Evolutionary conservation across 257 asterid genomes (phyloP).

Genomic region (Salvia rosmarinus): DNA sequence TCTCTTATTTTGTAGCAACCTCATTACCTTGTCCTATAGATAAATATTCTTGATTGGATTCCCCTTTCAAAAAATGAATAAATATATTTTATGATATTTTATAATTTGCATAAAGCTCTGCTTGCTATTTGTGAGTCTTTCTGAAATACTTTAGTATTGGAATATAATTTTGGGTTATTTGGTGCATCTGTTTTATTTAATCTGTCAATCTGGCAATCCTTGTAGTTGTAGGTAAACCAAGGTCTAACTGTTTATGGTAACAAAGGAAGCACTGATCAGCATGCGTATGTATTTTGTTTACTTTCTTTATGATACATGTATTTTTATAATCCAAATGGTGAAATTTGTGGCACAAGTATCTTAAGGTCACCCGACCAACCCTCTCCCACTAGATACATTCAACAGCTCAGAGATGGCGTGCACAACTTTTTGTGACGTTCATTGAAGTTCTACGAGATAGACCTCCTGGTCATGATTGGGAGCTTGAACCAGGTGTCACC

Average conservation of each 20-base stretch:
- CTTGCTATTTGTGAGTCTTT: background rate
- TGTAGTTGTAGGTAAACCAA: conserved; percentile 78
- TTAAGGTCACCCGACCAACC: conserved; percentile 26
- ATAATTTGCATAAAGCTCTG: background rate
- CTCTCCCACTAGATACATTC: conserved; percentile 71
- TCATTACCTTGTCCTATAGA: conserved; percentile 1
- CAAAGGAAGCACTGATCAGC: conserved; percentile 99
- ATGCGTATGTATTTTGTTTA: conserved; percentile 95
- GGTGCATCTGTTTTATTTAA: conserved; percentile 6
- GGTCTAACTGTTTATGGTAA: conserved; percentile 95
- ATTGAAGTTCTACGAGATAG: conserved; percentile 98
- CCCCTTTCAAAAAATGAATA: too few relatives aligned
- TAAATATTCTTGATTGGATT: conserved; percentile 10
- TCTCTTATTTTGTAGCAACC: background rate
- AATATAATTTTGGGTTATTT: background rate
- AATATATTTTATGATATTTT: too few relatives aligned
- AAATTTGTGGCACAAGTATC: conserved; percentile 26
- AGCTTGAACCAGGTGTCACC: conserved; percentile 98
- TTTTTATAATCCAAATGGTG: conserved; percentile 16
- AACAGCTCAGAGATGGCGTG: conserved; percentile 97
- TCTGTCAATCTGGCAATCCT: conserved; percentile 18
- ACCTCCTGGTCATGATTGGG: conserved; percentile 99
- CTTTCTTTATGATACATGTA: background rate
- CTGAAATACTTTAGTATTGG: background rate
- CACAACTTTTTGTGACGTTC: conserved; percentile 94